Evolutionary conservation across 2,329 filamentous ascomycete species (phyloP), one percentile per base, ranked within the genome.

Genomic region (Lachnellula subtilissima): DNA sequence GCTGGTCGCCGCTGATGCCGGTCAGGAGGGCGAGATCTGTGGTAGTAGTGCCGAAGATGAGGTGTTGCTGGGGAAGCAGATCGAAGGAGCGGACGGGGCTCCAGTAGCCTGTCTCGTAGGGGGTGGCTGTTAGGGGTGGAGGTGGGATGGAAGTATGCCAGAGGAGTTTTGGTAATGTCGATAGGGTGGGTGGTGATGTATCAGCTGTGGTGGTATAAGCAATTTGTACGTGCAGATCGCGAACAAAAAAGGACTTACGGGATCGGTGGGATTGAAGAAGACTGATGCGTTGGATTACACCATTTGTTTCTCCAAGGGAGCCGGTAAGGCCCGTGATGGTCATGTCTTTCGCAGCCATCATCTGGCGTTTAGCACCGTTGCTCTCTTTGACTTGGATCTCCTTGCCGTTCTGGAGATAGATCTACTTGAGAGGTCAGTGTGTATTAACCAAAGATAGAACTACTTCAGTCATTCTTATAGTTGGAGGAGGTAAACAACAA

Each of bases 31-130:
- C 32, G 4, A 57, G 43, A 11, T 53, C 42, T n/a, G 49, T 17
- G 19, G 35, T 37, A 2, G 46, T 48, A 2, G 43, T 48, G 14
- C 52, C 54, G 19, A 61, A 59, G 19, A 59, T 8, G 17, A 61
- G 52, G 19, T 42, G 37, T 2, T 25, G 28, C 47, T 54, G 50
- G 1, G 59, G 52, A 3, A 59, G 52, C 4, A 50, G 53, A 19
- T 61, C 59, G 42, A 55, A 58, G 3, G 54, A 55, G 9, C 54
- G 56, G 19, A 19, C 36, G 1, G 59, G 51, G 4, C 25, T 55
- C 59, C 59, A 61, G 49, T 61, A 59, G 15, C 59, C 59, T 11
- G 54, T 59, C 32, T 50, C 12, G 47, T 57, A 57, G 14, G 45
- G 19, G 5, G 56, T 37, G 8, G 50, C 56, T 23, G 55, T 53